phyloP scores from a whole-genome alignment of 345 rosid species.

The Streptanthus diversifolius region DNA sequence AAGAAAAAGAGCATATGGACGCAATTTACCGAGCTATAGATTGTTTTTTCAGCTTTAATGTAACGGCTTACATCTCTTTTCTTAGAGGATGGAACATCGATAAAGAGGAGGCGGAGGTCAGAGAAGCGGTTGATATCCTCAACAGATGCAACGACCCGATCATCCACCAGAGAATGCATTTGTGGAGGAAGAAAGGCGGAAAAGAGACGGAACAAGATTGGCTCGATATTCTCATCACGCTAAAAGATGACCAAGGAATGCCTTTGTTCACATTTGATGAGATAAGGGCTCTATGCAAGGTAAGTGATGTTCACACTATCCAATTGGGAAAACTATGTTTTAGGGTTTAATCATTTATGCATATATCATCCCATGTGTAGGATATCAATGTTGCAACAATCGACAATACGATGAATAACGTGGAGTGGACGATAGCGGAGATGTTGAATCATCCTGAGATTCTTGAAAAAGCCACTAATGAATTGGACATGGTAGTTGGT shows the following conservation, averaged over 20 bases:
- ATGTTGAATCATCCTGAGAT: constrained; percentile 34
- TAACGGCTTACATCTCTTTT: constrained; percentile 22
- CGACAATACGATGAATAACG: constrained; percentile 30
- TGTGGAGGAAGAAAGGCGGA: constrained; percentile 27
- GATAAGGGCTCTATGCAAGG: constrained; percentile 19
- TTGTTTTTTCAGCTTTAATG: constrained; percentile 11
- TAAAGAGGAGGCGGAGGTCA: constrained; percentile 22
- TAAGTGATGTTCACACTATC: constrained; percentile 5
- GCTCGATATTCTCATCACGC: constrained; percentile 21
- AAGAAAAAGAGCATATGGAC: constrained; percentile 27
- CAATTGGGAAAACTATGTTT: no score
- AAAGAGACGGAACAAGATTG: constrained; percentile 11
- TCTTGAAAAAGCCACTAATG: constrained; percentile 23
- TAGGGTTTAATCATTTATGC: no score
- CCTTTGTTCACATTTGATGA: constrained; percentile 14
- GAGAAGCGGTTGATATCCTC: constrained; percentile 5
- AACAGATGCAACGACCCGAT: constrained; percentile 2
- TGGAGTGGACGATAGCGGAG: constrained; percentile 42
- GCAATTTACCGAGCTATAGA: constrained; percentile 9
- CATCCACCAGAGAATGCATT: constrained; percentile 15
- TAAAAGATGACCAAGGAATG: constrained; percentile 7
- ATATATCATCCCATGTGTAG: no score
- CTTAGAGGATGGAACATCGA: constrained; percentile 26
- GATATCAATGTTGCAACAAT: constrained; percentile 10
- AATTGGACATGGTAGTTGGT: constrained; percentile 34